Evolutionary conservation across 1,139 yeast species (phyloP).

Genomic region (Dujonia santamariae): DNA sequence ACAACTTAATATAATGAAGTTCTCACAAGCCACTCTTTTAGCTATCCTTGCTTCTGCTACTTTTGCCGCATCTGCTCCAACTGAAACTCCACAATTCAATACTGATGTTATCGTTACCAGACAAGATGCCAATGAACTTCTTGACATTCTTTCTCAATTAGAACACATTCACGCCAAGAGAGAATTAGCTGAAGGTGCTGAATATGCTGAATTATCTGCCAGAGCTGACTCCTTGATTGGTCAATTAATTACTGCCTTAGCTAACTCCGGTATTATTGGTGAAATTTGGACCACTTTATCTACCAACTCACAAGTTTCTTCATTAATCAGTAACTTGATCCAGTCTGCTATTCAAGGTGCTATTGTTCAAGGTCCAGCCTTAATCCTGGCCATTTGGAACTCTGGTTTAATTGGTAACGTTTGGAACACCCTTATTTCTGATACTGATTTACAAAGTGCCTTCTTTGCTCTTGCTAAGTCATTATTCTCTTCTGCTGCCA

Average conservation of each 20-base stretch:
- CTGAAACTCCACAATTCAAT: conserved; percentile 18
- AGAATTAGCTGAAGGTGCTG: conserved; percentile 28
- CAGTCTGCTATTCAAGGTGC: conserved; percentile 35
- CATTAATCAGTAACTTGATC: conserved; percentile 25
- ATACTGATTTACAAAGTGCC: conserved; percentile 32
- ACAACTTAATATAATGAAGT: conserved; percentile 34
- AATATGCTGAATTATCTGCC: conserved; percentile 26
- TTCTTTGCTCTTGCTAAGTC: conserved; percentile 35
- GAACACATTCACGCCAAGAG: conserved; percentile 32
- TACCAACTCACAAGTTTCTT: conserved; percentile 25
- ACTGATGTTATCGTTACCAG: conserved; percentile 28
- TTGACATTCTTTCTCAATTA: conserved; percentile 33
- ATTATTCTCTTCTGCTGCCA: conserved; percentile 30
- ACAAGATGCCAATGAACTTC: conserved; percentile 33
- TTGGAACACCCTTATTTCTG: conserved; percentile 33
- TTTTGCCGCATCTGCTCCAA: conserved; percentile 41
- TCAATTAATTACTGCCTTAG: conserved; percentile 36
- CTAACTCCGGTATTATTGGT: conserved; percentile 38
- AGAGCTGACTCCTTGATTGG: conserved; percentile 40
- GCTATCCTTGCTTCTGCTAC: conserved; percentile 43
- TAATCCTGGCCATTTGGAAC: conserved; percentile 41
- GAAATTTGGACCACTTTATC: conserved; percentile 38
- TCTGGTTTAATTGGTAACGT: conserved; percentile 40
- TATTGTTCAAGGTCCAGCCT: conserved; percentile 42
- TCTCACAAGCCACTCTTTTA: conserved; percentile 39